Evolutionary conservation across 768 basidiomycete genomes (phyloP).

Genomic region (Leucogyrophana mollusca): DNA sequence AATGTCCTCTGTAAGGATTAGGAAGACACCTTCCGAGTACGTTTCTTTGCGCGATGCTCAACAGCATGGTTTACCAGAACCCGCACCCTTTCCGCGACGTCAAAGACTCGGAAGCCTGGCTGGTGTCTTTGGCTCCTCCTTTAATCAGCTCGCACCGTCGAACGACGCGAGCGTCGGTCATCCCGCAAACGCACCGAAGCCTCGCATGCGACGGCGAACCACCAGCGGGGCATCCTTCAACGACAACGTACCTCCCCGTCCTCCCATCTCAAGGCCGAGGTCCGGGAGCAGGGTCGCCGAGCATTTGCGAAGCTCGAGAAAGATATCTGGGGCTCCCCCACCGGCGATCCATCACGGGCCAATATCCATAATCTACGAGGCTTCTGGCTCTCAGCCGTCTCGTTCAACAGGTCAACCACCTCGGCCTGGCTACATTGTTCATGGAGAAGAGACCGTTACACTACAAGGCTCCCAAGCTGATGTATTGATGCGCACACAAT

Average conservation of each 20-base stretch:
- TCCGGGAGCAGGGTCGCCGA: constrained; percentile 12
- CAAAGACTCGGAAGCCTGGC: constrained; percentile 1
- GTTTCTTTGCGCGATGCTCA: neutral
- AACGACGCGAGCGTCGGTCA: neutral
- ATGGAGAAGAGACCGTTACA: constrained; percentile 24
- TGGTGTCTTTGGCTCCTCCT: too few species aligned
- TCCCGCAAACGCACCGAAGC: neutral
- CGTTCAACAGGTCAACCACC: constrained; percentile 4
- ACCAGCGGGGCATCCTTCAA: constrained; percentile 2
- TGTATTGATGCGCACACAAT: constrained; percentile 31
- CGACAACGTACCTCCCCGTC: neutral
- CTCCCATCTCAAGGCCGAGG: neutral
- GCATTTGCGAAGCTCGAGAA: constrained; percentile 5
- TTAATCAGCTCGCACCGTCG: too few species aligned
- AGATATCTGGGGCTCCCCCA: neutral
- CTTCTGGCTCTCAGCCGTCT: constrained; percentile 1
- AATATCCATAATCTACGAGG: neutral
- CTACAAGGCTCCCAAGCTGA: constrained; percentile 42
- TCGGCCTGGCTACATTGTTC: neutral
- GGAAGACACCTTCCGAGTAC: constrained; percentile 10
- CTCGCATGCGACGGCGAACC: constrained; percentile 1
- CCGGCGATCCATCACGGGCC: neutral
- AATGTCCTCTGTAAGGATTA: constrained; percentile 54
- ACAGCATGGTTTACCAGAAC: neutral
- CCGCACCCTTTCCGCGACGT: neutral